A percentile compares a stretch with the other conserved stretches of the same genome.
Evolutionary conservation across 179 eudicot genomes (phyloP).

Genomic region (Silene vulgaris): DNA sequence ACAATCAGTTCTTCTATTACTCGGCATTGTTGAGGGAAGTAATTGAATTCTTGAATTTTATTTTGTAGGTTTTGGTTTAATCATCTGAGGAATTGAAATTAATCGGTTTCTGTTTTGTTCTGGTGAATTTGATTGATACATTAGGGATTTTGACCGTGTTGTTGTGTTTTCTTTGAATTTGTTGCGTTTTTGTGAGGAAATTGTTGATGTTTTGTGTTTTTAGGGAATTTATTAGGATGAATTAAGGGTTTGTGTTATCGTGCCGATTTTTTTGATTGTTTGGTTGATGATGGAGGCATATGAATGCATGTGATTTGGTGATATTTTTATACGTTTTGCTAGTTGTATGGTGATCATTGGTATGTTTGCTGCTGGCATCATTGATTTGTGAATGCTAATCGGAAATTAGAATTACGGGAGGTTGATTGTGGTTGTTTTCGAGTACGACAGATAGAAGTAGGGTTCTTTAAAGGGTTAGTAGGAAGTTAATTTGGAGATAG

Average conservation of each 20-base stretch:
- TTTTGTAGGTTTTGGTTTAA: background rate
- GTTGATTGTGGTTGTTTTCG: slow-evolving; percentile 14
- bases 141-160: slow-evolving; percentile 9
- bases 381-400: background rate
- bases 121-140: background rate
- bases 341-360: background rate
- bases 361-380: background rate
- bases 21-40: background rate
- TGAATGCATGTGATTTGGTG: slow-evolving; percentile 3
- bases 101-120: background rate
- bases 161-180: background rate
- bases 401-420: background rate
- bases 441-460: background rate
- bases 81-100: background rate
- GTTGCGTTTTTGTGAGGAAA: background rate
- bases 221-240: background rate
- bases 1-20: background rate
- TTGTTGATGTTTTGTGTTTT: background rate
- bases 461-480: slow-evolving; percentile 17
- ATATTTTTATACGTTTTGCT: background rate
- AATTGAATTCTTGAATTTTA: background rate
- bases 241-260: background rate
- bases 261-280: background rate
- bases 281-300: background rate
- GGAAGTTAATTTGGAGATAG: background rate